phyloP scores from a whole-genome alignment of 2,329 filamentous ascomycete genomes.

The Cercospora janseana region DNA sequence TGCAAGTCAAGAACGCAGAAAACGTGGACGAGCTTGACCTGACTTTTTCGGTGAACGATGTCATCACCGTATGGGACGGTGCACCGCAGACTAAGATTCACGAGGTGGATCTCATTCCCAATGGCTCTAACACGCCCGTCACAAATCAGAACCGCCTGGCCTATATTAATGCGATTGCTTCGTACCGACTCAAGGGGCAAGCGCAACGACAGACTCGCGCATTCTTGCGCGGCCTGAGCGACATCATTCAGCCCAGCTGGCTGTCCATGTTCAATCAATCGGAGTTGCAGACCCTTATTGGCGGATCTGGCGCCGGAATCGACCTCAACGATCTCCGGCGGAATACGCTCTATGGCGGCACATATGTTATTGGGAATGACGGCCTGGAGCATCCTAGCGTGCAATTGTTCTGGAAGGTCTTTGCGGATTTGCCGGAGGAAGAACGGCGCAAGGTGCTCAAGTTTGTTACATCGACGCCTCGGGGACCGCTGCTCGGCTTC shows the following conservation, averaged over 20 bases:
- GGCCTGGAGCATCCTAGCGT: conserved; percentile 81
- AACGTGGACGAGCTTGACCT: conserved; percentile 75
- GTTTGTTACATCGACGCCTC: conserved; percentile 90
- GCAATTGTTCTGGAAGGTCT: conserved; percentile 85
- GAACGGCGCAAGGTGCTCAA: conserved; percentile 86
- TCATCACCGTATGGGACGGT: conserved; percentile 37
- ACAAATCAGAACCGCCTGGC: conserved; percentile 89
- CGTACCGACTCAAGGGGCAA: conserved; percentile 80
- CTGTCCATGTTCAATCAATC: conserved; percentile 98
- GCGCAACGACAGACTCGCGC: conserved; percentile 77
- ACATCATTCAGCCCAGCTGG: conserved; percentile 90
- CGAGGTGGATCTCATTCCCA: conserved; percentile 71
- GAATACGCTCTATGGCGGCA: conserved; percentile 82
- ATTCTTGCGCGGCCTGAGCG: conserved; percentile 79
- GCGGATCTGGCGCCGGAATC: conserved; percentile 76
- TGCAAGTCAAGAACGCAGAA: conserved; percentile 80
- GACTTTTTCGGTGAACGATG: conserved; percentile 84
- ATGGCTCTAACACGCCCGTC: conserved; percentile 73
- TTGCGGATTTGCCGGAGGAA: conserved; percentile 70
- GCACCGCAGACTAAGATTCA: conserved; percentile 51
- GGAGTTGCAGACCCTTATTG: conserved; percentile 89
- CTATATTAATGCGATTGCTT: conserved; percentile 91
- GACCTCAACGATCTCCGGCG: conserved; percentile 80
- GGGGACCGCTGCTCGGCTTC: conserved; percentile 87
- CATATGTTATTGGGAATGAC: conserved; percentile 89